phyloP scores from a whole-genome alignment of 768 basidiomycete species.

The Mycena olivaceomarginata region DNA sequence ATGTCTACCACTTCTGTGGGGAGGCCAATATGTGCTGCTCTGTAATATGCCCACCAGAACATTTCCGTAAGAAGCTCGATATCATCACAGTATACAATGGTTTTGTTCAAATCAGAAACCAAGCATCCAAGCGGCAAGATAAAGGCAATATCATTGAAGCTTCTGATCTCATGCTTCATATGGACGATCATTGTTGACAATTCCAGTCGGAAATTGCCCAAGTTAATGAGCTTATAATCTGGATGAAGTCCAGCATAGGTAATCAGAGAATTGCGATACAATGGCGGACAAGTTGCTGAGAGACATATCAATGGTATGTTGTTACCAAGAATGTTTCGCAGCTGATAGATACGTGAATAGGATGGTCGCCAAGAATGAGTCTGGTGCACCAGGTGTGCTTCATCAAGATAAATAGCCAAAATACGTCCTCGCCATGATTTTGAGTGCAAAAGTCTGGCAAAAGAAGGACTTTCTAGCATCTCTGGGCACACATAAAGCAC shows the following conservation, averaged over 20 bases:
- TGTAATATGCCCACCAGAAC: slow-evolving; percentile 47
- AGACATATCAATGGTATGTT: slow-evolving; percentile 39
- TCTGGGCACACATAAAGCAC: slow-evolving; percentile 49
- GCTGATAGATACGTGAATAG: slow-evolving; percentile 23
- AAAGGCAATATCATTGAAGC: slow-evolving; percentile 47
- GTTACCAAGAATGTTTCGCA: slow-evolving; percentile 39
- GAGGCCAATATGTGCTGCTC: slow-evolving; percentile 29
- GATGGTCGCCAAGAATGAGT: slow-evolving; percentile 10
- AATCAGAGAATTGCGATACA: slow-evolving; percentile 41
- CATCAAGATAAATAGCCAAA: slow-evolving; percentile 48
- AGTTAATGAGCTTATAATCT: slow-evolving; percentile 44
- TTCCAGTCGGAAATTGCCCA: slow-evolving; percentile 48
- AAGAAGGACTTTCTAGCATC: slow-evolving; percentile 49
- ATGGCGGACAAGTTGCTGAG: slow-evolving; percentile 44
- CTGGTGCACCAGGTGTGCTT: slow-evolving; percentile 6
- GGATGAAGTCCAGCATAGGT: slow-evolving; percentile 33
- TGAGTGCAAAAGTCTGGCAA: slow-evolving; percentile 45
- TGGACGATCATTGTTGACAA: slow-evolving; percentile 44
- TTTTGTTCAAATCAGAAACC: slow-evolving; percentile 4
- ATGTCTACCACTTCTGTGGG: slow-evolving; percentile 42
- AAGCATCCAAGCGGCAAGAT: slow-evolving; percentile 36
- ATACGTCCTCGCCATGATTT: slow-evolving; percentile 42
- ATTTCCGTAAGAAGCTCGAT: slow-evolving; percentile 44
- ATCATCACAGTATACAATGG: slow-evolving; percentile 44
- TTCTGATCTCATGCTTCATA: slow-evolving; percentile 39